These are phyloP conservation scores for Zygnema cylindricum DNA, from an alignment of 139 green algal genomes.

Conservation along the genomic window DNA sequence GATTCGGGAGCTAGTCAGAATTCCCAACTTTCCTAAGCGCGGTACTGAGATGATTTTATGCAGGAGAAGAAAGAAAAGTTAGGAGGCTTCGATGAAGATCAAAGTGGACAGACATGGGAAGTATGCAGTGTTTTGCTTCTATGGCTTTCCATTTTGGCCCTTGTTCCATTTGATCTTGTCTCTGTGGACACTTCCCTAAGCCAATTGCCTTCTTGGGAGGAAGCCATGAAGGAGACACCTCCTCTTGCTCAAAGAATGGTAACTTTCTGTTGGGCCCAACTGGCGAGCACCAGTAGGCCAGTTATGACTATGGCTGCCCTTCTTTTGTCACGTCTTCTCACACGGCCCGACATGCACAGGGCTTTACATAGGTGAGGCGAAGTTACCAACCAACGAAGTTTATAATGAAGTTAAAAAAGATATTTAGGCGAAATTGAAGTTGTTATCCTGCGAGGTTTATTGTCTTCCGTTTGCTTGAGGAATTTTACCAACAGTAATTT, in stretches of 20 bases:
- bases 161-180: constrained; percentile 92
- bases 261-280: constrained; percentile 68
- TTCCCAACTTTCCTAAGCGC: too few species aligned
- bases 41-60: not conserved
- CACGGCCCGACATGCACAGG: constrained; percentile 80
- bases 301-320: constrained; percentile 83
- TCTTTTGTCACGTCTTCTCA: constrained; percentile 85
- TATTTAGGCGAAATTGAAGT: too few species aligned
- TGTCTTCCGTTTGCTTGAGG: too few species aligned
- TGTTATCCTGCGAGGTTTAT: too few species aligned
- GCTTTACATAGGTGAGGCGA: constrained; percentile 77
- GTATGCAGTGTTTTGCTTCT: constrained; percentile 78
- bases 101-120: not conserved
- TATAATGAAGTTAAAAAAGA: too few species aligned
- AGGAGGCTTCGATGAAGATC: not conserved
- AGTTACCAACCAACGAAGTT: too few species aligned
- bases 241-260: constrained; percentile 69
- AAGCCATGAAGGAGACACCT: not conserved
- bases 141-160: constrained; percentile 93
- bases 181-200: constrained; percentile 76
- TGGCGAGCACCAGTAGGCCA: constrained; percentile 65
- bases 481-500: too few species aligned
- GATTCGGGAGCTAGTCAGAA: too few species aligned
- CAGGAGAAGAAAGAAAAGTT: constrained; percentile 23
- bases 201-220: not conserved